Conservation (phyloP, 208 protist genomes). For the Tritrichomonas foetus region DNA sequence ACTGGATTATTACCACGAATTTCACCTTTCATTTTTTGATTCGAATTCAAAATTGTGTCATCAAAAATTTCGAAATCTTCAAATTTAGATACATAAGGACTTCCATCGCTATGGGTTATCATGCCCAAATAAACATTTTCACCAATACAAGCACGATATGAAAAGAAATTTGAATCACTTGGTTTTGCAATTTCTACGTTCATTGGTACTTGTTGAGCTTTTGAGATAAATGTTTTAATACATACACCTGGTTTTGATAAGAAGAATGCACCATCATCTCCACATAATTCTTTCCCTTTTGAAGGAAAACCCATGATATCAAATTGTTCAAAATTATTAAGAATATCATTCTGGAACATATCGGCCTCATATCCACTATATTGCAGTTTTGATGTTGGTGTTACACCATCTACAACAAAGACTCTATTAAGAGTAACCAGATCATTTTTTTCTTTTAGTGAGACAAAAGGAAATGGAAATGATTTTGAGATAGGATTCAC, state of each 20-base stretch:
- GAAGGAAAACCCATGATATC: not conserved
- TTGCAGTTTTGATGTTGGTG: not conserved
- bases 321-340: no score
- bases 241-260: not conserved
- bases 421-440: not conserved
- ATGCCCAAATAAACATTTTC: not conserved
- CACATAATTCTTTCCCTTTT: not conserved
- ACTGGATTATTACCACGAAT: no score
- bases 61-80: not conserved
- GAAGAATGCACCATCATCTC: not conserved
- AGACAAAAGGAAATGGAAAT: not conserved
- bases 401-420: not conserved
- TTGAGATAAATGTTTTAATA: not conserved
- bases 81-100: not conserved
- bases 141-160: not conserved
- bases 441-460: not conserved
- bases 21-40: no score
- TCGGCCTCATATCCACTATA: not conserved
- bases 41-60: no score
- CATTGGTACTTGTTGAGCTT: not conserved
- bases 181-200: not conserved
- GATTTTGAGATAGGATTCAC: not conserved
- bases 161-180: not conserved
- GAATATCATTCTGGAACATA: not conserved
- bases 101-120: not conserved